Percentiles rank a stretch among this genome's conserved stretches.
Evolutionary conservation across 2,329 filamentous ascomycete species (phyloP).

Genomic region (Kalmusia sp.): DNA sequence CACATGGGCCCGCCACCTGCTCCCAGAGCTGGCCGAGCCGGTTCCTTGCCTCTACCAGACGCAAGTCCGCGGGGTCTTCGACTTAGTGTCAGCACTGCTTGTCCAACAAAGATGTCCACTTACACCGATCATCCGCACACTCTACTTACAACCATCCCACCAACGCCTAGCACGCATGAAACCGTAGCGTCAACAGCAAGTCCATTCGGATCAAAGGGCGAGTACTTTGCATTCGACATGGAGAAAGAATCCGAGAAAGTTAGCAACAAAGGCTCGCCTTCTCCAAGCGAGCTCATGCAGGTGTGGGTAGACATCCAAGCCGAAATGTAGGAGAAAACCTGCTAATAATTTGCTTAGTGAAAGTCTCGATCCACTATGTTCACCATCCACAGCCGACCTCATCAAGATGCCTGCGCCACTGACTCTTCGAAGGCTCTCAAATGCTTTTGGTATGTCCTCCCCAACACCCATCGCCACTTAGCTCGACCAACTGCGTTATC

Average conservation of each 20-base stretch:
- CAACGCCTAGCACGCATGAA: slow-evolving; percentile 45
- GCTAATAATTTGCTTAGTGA: neutral
- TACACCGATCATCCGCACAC: slow-evolving; percentile 38
- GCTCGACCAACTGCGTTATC: neutral
- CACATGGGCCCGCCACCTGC: slow-evolving; percentile 22
- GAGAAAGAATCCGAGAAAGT: slow-evolving; percentile 21
- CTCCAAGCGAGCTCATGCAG: slow-evolving; percentile 30
- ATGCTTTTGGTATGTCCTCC: slow-evolving; percentile 27
- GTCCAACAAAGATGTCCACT: slow-evolving; percentile 48
- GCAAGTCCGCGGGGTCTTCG: slow-evolving; percentile 37
- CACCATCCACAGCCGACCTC: slow-evolving; percentile 22
- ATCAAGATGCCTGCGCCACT: slow-evolving; percentile 28
- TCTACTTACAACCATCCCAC: slow-evolving; percentile 49
- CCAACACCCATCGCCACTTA: slow-evolving; percentile 17
- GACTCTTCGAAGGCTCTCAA: slow-evolving; percentile 28
- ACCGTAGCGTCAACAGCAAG: slow-evolving; percentile 29
- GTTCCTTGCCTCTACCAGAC: slow-evolving; percentile 40
- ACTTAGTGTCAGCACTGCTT: slow-evolving; percentile 42
- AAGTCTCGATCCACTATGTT: slow-evolving; percentile 31
- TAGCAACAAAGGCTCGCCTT: slow-evolving; percentile 15
- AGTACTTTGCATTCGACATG: slow-evolving; percentile 39
- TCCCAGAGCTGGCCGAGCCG: slow-evolving; percentile 18
- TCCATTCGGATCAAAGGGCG: slow-evolving; percentile 46
- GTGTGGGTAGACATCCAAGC: slow-evolving; percentile 26
- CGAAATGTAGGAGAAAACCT: too few relatives aligned